Base-by-base conservation (phyloP, 225 moss, liverwort and hornwort genomes). In the Anthoceros angustus region DNA sequence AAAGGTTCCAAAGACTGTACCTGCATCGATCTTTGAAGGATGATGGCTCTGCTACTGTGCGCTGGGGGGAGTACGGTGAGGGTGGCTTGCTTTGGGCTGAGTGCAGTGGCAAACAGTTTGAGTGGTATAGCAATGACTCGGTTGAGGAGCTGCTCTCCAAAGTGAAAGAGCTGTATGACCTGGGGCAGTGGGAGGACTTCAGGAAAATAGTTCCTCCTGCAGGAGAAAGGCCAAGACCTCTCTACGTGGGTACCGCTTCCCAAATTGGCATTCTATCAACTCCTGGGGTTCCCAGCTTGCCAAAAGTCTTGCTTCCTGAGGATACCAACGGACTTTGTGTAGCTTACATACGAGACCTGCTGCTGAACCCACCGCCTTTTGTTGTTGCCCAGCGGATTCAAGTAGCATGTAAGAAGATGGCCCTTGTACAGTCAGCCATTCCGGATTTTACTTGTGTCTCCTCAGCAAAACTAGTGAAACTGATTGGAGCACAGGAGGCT, bases 201-300 rank as follows among this genome's bases (percentile, higher is more conserved):
- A 83, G 95, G 41, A 83, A 76, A 32, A 77, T 95, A 66, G 70
- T 86, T 42, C 72, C 84, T 60, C 91, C 91, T 42, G 88, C 86
- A 15, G 95, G 88, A 15, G 86, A 82, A 40, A 81, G 91, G 39
- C 86, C 91, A 62, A 83, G 95, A n/a, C 86, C 88, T 7, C 71
- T 95, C 3, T 88, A 85, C 67, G 71, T 91, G 5, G 95, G 95
- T 10, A 91, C 95, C 40, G 95, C 95, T 0, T 84, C 91, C 10
- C 95, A 95, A 68, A 88, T 91, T 50, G 95, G 95, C n/a, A 86
- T 95, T 39, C 88, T 95, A 61, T 86, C 86, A 42, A 86, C 91
- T 16, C 64, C 81, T 39, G 95, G 91, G 38, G 85, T 95, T 18
- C 95, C 95, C 14, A 95, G 91, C 64, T 78, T 95, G 62, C 67